Evolutionary conservation across 2,329 filamentous ascomycete genomes (phyloP).

Genomic region (Neonectria punicea): DNA sequence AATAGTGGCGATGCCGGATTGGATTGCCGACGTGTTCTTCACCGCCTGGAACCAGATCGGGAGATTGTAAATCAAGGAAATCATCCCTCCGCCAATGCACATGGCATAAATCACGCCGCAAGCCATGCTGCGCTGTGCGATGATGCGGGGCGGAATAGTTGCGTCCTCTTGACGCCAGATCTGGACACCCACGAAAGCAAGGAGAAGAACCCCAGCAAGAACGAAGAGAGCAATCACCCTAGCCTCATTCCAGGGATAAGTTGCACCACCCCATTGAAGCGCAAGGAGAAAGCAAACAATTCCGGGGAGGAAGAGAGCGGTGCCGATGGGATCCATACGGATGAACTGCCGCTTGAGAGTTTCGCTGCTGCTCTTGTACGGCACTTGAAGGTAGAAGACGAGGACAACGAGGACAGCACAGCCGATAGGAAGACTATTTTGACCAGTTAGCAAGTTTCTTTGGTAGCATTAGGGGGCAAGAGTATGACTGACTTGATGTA

Average conservation of each 20-base stretch:
- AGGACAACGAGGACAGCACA: conserved; percentile 56
- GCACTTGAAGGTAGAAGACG: conserved; percentile 54
- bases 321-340: conserved; percentile 59
- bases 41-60: conserved; percentile 64
- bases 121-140: conserved; percentile 53
- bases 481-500: conserved; percentile 44
- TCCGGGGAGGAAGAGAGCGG: conserved; percentile 57
- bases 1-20: conserved; percentile 62
- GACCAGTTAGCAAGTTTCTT: neutral
- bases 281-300: conserved; percentile 63
- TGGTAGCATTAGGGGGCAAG: neutral
- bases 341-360: conserved; percentile 50
- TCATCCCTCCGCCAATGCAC: conserved; percentile 59
- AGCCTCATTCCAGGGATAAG: conserved; percentile 58
- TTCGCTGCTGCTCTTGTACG: conserved; percentile 44
- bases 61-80: conserved; percentile 61
- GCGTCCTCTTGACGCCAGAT: no score
- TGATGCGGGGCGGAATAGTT: conserved; percentile 53
- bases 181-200: no score
- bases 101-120: conserved; percentile 53
- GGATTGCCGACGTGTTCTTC: conserved; percentile 57
- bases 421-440: conserved; percentile 50
- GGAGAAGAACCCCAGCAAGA: no score
- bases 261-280: conserved; percentile 64
- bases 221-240: conserved; percentile 55